These are phyloP conservation scores for Clavulina sp. DNA, from an alignment of 768 basidiomycete species.

Conservation along the genomic window DNA sequence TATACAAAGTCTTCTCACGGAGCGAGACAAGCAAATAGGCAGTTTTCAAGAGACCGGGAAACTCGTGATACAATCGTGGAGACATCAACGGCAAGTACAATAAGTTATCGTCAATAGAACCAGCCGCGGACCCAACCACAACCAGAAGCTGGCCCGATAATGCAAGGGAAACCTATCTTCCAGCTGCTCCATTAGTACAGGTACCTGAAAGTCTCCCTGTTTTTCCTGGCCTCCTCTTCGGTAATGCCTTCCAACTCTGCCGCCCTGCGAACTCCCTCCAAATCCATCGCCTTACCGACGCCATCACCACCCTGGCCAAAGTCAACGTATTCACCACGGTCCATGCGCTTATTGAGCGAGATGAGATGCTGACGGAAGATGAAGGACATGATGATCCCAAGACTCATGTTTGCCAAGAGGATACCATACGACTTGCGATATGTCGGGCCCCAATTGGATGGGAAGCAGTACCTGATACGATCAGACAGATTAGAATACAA, in stretches of 20 bases:
- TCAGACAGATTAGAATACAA: no score
- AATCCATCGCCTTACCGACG: background rate
- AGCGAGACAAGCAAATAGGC: no score
- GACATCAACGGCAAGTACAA: no score
- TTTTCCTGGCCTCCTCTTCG: conserved; percentile 7
- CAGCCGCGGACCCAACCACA: no score
- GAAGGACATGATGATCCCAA: conserved; percentile 24
- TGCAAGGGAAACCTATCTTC: no score
- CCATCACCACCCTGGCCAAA: conserved; percentile 1
- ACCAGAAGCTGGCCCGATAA: no score
- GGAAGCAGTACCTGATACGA: conserved; percentile 55
- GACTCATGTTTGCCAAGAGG: conserved; percentile 39
- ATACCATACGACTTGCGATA: conserved; percentile 58
- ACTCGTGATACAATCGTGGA: no score
- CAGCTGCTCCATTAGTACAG: conserved; percentile 8
- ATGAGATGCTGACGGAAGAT: conserved; percentile 14
- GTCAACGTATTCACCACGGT: background rate
- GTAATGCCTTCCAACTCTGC: conserved; percentile 8
- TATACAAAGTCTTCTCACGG: no score
- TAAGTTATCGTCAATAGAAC: no score
- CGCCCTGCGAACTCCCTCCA: conserved; percentile 4
- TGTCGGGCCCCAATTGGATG: conserved; percentile 46
- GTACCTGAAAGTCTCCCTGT: conserved; percentile 8
- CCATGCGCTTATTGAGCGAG: conserved; percentile 10
- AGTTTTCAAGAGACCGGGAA: no score